Evolutionary conservation across 371 early-diverging fungal species (phyloP), one percentile per base, ranked within the genome.

Genomic region (Neoconidiobolus thromboides): DNA sequence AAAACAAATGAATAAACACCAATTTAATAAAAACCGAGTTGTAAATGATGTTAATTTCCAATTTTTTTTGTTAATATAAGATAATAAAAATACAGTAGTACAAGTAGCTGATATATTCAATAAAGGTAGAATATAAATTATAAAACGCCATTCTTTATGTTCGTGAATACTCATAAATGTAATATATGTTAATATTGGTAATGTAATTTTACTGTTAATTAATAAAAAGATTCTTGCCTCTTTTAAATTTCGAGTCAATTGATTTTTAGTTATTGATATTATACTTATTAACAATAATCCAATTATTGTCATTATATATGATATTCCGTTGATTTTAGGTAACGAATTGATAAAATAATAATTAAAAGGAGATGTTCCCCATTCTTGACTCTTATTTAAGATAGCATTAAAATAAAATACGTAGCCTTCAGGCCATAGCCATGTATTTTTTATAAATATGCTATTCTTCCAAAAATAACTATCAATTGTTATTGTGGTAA

Each of bases 81-180:
- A 12, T 40, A 40, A 56, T 26, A 40, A 12, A 43, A 10, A 4
- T n/a, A 40, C 12, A 58, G 43, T 14, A 60, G 43, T 39, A 5
- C 26, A 60, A 0, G 87, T 88, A 1, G 90, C 89, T 48, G 79
- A 78, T 2, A 82, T 60, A 60, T 94, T 94, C 55, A 89, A 69
- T 6, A 91, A 62, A 0, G 97, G 97, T 2, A 96, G 71, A 2
- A 82, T 77, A 39, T 92, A 90, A 3, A 96, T 65, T 3, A 96
- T 77, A 66, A 98, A 98, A 10, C 98, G 76, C 93, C 93, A 93
- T 67, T 98, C 98, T 70, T 98, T 98, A 70, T 98, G 98, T 2
- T 81, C 81, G 26, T 93, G 70, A 36, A 74, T 68, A 7, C 91
- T 89, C 62, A 91, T 89, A 0, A 80, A 14, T 7, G 61, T 55